phyloP scores from a whole-genome alignment of 2,329 filamentous ascomycete genomes.

The Grosmannia serpens region DNA sequence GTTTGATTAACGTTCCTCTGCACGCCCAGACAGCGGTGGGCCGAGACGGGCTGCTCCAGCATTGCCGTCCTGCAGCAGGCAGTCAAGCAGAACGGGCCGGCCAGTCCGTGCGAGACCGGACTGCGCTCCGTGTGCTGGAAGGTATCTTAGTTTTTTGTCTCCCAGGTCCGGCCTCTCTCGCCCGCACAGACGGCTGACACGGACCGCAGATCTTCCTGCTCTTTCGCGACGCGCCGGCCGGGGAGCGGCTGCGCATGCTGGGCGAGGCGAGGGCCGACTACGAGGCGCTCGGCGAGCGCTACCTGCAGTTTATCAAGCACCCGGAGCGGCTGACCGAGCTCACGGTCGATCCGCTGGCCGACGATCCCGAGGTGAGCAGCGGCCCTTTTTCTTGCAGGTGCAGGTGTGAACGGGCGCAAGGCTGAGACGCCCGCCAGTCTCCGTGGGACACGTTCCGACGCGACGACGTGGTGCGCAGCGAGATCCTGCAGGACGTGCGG shows the following conservation, averaged over 20 bases:
- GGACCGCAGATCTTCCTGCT: conserved; percentile 60
- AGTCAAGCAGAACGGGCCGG: conserved; percentile 47
- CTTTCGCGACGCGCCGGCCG: conserved; percentile 53
- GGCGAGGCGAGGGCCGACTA: conserved; percentile 65
- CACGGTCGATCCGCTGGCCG: conserved; percentile 70
- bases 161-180: too few relatives aligned
- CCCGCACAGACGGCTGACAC: background rate
- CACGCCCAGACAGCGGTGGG: conserved; percentile 51
- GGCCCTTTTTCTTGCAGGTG: too few relatives aligned
- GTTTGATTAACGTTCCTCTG: background rate
- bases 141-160: conserved; percentile 32
- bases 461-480: conserved; percentile 72
- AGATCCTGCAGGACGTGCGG: conserved; percentile 91
- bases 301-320: conserved; percentile 72
- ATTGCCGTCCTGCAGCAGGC: conserved; percentile 52
- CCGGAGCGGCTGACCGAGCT: conserved; percentile 65
- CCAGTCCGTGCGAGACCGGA: conserved; percentile 56
- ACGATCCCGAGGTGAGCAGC: conserved; percentile 54
- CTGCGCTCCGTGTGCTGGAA: conserved; percentile 90
- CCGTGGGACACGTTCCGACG: conserved; percentile 81
- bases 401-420: background rate
- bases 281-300: conserved; percentile 56
- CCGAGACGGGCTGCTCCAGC: conserved; percentile 46
- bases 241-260: conserved; percentile 58
- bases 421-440: conserved; percentile 43